Base-by-base conservation (phyloP, 129 eudicot species). In the Lonicera japonica region DNA sequence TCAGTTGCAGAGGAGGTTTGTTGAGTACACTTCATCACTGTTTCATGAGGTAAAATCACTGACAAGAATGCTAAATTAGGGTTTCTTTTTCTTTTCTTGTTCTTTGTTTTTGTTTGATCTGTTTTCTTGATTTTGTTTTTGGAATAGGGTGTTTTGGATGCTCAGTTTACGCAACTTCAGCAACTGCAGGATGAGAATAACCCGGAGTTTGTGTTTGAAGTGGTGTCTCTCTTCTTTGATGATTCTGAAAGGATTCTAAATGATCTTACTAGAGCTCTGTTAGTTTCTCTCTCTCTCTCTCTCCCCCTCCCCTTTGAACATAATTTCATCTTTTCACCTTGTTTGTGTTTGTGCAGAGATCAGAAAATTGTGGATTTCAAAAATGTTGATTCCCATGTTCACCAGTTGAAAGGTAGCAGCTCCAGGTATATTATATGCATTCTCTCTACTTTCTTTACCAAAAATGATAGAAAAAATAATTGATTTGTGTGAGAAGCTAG, bases 381-480 rank as follows among this genome's bases (percentile, higher is more conserved):
- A 58, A 85, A 78, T 76, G 76, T 86, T 69, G 95, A 85, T 85
- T 75, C 95, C 64, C 69, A 82, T 77, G 90, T 83, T 73, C 95
- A 85, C 29, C 95, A 89, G 73, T 65, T 89, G 52, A 87, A 87
- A 67, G 95, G 95, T 54, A 83, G 95, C 80, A 83, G 90, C 60
- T 83, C 95, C 70, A 87, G 95, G 95, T 83, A 77, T 19, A 29
- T 1, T 29, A 43, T 39, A 40, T 22, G 6, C 17, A 10, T 21
- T 38, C 21, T 36, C 18, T 70, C 22, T 29, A 6, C 25, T 24
- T 18, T 55, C 4, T 1, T 1, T 4, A 58, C 18, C 21, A 38
- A 38, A 38, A 10, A 38, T n/a, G n/a, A n/a, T n/a, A n/a, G n/a
- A n/a, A n/a, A n/a, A n/a, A n/a, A n/a, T n/a, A n/a, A n/a, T n/a